Percentiles rank a stretch among this genome's conserved stretches.
Conservation (phyloP, 2,329 filamentous ascomycete genomes). For the Apiospora sp. region DNA sequence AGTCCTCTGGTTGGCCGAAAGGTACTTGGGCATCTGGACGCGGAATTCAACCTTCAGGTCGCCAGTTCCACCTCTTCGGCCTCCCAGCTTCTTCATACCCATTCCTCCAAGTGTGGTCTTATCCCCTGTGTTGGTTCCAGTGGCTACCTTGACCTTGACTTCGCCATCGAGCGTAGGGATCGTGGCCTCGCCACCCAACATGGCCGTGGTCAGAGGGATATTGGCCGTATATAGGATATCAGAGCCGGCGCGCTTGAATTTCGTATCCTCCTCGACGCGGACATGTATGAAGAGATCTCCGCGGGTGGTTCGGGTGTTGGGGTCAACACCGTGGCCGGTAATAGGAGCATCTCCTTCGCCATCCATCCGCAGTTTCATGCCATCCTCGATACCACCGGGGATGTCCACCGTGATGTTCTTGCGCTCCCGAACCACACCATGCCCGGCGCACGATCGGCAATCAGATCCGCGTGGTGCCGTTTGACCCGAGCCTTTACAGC, state of each 20-base stretch:
- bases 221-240: slow-evolving; percentile 93
- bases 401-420: slow-evolving; percentile 91
- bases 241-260: slow-evolving; percentile 86
- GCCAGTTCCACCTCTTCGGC: slow-evolving; percentile 72
- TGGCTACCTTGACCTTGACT: slow-evolving; percentile 89
- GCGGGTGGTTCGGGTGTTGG: slow-evolving; percentile 69
- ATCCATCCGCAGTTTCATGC: slow-evolving; percentile 87
- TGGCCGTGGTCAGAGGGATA: slow-evolving; percentile 89
- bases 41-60: slow-evolving; percentile 95
- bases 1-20: slow-evolving; percentile 89
- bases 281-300: slow-evolving; percentile 95
- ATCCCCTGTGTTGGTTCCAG: slow-evolving; percentile 92
- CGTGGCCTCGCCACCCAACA: slow-evolving; percentile 88
- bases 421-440: slow-evolving; percentile 83
- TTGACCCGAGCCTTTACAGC: slow-evolving; percentile 81
- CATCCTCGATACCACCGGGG: slow-evolving; percentile 93
- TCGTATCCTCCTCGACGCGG: slow-evolving; percentile 85
- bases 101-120: slow-evolving; percentile 87
- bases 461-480: slow-evolving; percentile 81
- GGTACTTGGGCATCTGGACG: slow-evolving; percentile 92
- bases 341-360: slow-evolving; percentile 88
- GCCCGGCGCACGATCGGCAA: slow-evolving; percentile 80
- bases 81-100: slow-evolving; percentile 89
- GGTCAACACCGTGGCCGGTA: slow-evolving; percentile 73
- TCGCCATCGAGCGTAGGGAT: slow-evolving; percentile 91